Evolutionary conservation across 768 basidiomycete genomes (phyloP), one percentile per base, ranked within the genome.

Genomic region (Naganishia randhawae): DNA sequence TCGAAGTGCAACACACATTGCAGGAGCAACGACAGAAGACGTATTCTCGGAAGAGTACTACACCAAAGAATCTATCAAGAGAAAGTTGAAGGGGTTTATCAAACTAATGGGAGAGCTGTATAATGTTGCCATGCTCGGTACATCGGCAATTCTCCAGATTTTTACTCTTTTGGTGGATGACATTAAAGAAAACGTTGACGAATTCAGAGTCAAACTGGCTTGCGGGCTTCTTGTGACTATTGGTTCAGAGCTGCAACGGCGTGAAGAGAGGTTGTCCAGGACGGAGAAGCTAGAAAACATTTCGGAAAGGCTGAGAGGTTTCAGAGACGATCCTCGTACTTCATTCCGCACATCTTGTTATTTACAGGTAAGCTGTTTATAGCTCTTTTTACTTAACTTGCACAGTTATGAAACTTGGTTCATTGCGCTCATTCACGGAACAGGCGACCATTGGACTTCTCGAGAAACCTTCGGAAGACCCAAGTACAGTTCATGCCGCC

Each of bases 81-180:
- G 93, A 69, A 90, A 91, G 71, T 93, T 94, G 79, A 87, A 96
- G 16, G 92, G 95, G 83, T 85, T 98, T 73, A 92, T 96, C 83
- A 91, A 90, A 80, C 93, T 98, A 82, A 96, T 97, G 71, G 94
- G 95, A 70, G 94, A 97, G 82, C 84, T 97, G 65, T 98, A 92
- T 88, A 97, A 96, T 82, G 83, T 98, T 22, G 90, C 90, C 82
- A 96, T 97, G 45, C 45, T 48, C 45, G 45, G 45, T 48, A 48
- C 45, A n/a, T 48, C 45, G 11, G 45, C 45, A 22, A 48, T 48
- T 4, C 45, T 48, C n/a, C 45, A n/a, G 19, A 22, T 48, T 7
- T 48, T 48, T 13, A 22, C 19, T 6, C 45, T 48, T 22, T 22
- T 48, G 19, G 7, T 48, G 11, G 45, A 48, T 13, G 25, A 48